These are phyloP conservation scores for Plasmodium falciparum DNA, from an alignment of 169 alveolate genomes.

Conservation along the genomic window DNA sequence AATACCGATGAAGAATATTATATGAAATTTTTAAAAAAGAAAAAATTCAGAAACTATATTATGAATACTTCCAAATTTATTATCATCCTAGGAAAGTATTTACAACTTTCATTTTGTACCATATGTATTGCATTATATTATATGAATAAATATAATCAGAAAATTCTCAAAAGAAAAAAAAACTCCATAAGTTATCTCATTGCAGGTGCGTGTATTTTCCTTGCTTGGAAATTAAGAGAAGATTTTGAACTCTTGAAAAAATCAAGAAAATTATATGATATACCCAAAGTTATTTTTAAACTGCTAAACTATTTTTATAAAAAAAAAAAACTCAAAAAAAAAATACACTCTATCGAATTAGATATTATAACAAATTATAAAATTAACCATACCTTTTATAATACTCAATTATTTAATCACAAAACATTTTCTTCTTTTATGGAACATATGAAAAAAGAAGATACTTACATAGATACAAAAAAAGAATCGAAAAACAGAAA, in stretches of 20 bases:
- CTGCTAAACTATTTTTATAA: slow-evolving; percentile 49
- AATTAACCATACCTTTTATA: not conserved
- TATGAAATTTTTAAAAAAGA: slow-evolving; percentile 31
- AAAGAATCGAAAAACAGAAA: not conserved
- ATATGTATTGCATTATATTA: slow-evolving; percentile 50
- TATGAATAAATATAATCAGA: slow-evolving; percentile 32
- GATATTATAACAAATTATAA: slow-evolving; percentile 4
- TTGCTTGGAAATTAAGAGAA: slow-evolving; percentile 68
- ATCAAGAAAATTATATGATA: slow-evolving; percentile 38
- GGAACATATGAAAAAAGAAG: not conserved
- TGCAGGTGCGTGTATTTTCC: slow-evolving; percentile 59
- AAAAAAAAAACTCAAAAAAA: slow-evolving; percentile 49
- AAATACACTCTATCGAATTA: slow-evolving; percentile 26
- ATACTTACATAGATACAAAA: not conserved
- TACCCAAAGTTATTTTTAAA: slow-evolving; percentile 60
- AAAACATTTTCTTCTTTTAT: slow-evolving; percentile 9
- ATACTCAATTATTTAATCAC: slow-evolving; percentile 3
- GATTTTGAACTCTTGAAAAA: slow-evolving; percentile 24
- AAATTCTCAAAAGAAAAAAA: slow-evolving; percentile 18
- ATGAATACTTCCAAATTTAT: slow-evolving; percentile 34
- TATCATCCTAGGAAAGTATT: slow-evolving; percentile 40
- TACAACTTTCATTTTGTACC: slow-evolving; percentile 25
- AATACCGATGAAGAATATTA: slow-evolving; percentile 43
- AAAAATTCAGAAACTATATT: slow-evolving; percentile 33
- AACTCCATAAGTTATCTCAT: slow-evolving; percentile 20